These are phyloP conservation scores for Nidula microcarpa DNA, from an alignment of 768 basidiomycete species.

Conservation along the genomic window DNA sequence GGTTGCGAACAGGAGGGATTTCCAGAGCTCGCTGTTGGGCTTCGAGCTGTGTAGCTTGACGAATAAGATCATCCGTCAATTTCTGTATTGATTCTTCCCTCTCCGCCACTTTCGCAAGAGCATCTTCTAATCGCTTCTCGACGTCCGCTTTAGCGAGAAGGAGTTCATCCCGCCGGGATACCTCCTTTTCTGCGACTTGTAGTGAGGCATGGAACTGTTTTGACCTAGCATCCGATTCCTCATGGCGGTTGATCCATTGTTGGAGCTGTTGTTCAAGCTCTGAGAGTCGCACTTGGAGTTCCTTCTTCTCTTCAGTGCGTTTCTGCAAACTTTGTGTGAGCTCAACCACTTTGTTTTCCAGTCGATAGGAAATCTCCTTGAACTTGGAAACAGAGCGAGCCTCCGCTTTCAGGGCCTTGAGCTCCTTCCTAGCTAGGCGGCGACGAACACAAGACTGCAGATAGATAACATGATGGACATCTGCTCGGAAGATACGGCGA, in stretches of 20 bases:
- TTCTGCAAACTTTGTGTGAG: slow-evolving; percentile 92
- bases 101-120: slow-evolving; percentile 66
- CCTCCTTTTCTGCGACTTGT: slow-evolving; percentile 65
- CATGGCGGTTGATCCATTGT: slow-evolving; percentile 82
- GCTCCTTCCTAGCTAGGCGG: slow-evolving; percentile 79
- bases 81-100: slow-evolving; percentile 83
- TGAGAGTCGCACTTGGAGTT: slow-evolving; percentile 67
- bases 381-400: slow-evolving; percentile 97
- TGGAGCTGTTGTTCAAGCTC: slow-evolving; percentile 84
- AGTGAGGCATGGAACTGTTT: slow-evolving; percentile 73
- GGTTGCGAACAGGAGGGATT: slow-evolving; percentile 55
- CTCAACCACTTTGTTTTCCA: slow-evolving; percentile 99
- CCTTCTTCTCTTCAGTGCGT: slow-evolving; percentile 89
- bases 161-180: slow-evolving; percentile 70
- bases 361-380: slow-evolving; percentile 95
- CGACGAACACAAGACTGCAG: slow-evolving; percentile 92
- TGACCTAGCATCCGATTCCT: slow-evolving; percentile 75
- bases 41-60: slow-evolving; percentile 75
- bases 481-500: slow-evolving; percentile 50
- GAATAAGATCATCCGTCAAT: slow-evolving; percentile 72
- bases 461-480: slow-evolving; percentile 74
- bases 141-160: slow-evolving; percentile 72
- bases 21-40: slow-evolving; percentile 71
- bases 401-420: slow-evolving; percentile 81
- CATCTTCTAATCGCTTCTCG: slow-evolving; percentile 79